phyloP scores from a whole-genome alignment of 2,329 filamentous ascomycete species.

The Proliferodiscus dingleyae region DNA sequence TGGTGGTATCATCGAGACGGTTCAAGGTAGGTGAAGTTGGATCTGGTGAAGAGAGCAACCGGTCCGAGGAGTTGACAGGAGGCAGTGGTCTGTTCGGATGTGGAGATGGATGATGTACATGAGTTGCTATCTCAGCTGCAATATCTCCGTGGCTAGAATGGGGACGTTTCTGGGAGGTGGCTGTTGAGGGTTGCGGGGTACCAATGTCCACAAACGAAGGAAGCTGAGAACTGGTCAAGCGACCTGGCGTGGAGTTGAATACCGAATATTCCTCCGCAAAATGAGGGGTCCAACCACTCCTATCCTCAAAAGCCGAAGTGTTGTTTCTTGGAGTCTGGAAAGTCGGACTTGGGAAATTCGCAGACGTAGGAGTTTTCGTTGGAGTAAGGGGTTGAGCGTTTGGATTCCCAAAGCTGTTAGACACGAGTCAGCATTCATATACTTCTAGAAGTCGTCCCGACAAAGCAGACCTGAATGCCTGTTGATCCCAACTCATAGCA shows the following conservation, averaged over 20 bases:
- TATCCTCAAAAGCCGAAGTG: constrained; percentile 43
- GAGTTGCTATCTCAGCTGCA: constrained; percentile 50
- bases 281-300: constrained; percentile 52
- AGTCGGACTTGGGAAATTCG: constrained; percentile 48
- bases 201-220: constrained; percentile 24
- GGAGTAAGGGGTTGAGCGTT: constrained; percentile 57
- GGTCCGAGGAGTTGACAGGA: constrained; percentile 54
- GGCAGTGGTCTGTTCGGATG: constrained; percentile 50
- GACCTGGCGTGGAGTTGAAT: constrained; percentile 59
- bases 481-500: constrained; percentile 62
- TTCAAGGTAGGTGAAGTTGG: constrained; percentile 26
- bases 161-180: constrained; percentile 40
- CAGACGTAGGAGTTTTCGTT: constrained; percentile 51
- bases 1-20: constrained; percentile 25
- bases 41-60: constrained; percentile 53
- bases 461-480: constrained; percentile 46
- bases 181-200: constrained; percentile 19
- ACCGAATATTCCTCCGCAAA: constrained; percentile 63
- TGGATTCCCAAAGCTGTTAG: constrained; percentile 56
- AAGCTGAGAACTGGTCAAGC: constrained; percentile 37
- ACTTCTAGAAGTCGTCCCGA: neutral
- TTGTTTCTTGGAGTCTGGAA: constrained; percentile 53
- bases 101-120: constrained; percentile 57
- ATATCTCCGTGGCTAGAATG: constrained; percentile 44
- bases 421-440: constrained; percentile 32